Base-by-base conservation (phyloP, 73 alveolate genomes). In the Paraurostyla sp. region DNA sequence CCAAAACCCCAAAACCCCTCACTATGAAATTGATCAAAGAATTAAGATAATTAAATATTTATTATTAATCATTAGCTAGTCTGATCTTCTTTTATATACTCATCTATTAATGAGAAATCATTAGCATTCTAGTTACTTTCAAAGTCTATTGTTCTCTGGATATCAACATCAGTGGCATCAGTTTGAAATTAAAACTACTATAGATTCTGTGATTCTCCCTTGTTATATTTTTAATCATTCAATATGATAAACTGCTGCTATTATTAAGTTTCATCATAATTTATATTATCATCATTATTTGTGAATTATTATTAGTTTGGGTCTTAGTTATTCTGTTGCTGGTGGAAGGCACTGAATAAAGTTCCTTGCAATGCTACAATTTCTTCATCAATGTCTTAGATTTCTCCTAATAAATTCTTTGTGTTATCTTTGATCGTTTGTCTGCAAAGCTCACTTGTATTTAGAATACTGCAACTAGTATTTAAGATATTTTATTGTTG, bases 61-160 rank as follows among this genome's bases (percentile, higher is more conserved):
- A n/a, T n/a, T n/a, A n/a, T n/a, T n/a, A n/a, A n/a, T n/a, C n/a
- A n/a, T n/a, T n/a, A n/a, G n/a, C n/a, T n/a, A n/a, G n/a, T n/a
- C n/a, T 54, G 27, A 7, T n/a, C 27, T 18, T 54, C 69, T 20
- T 54, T 20, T 6, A 54, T 54, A 38, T 65, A 65, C 58, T 65
- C 82, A 65, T 65, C 82, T 6, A 65, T 65, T 65, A 65, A 65
- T 65, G 82, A 65, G 82, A 65, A 65, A 22, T 65, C 82, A 36
- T 65, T 65, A 16, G 41, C 82, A 65, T 65, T 65, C 23, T 65
- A 13, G 41, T 65, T 65, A 38, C 42, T 35, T 40, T 65, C 82
- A 40, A 65, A 65, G 25, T 65, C 82, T 35, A 65, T 65, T n/a
- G 82, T 65, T 35, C 82, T 65, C 25, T 65, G 58, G 13, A 65